Base-by-base conservation (phyloP, 441 rosid genomes). In the Gossypium schwendimanii region DNA sequence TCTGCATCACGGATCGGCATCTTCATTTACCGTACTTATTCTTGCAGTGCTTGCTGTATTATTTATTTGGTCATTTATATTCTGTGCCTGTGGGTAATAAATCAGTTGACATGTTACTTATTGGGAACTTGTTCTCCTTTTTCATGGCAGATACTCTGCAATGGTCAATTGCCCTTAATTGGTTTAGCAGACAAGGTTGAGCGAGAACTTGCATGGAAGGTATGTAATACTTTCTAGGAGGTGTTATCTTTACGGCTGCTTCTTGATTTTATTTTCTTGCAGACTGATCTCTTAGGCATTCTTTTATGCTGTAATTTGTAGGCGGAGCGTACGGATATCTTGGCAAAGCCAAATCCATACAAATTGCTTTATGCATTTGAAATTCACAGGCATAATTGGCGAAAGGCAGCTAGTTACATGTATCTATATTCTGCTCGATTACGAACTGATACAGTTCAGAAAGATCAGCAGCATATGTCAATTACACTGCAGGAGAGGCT, bases 201-300 rank as follows among this genome's bases (percentile, higher is more conserved):
- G 82, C 91, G 64, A 74, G 98, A 93, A 85, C 98, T 96, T 78
- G 89, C 82, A 44, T 91, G 99, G 99, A 96, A 96, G 99, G 99
- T 96, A 81, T 72, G 39, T 60, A 71, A 75, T 75, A 6, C 73
- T 70, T 76, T 62, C 55, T 9, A 44, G 73, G 26, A 31, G 14
- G 61, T 78, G 73, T n/a, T 26, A 50, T 73, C 53, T 65, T 82
- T 58, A 45, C 39, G 15, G 21, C 55, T 79, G 65, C 47, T 67
- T 70, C 49, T 69, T 20, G 18, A 41, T 44, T 33, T 53, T 57
- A n/a, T 79, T 60, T 69, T 69, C 72, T n/a, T 57, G 20, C 54
- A 66, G 60, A 50, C 63, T 79, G 66, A 68, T 67, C 47, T 45
- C 55, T 39, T 73, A 50, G 39, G 57, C 26, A 33, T 64, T 72